These are phyloP conservation scores for Yamadazyma trypodendri DNA, from an alignment of 1,139 yeast species.

Conservation along the genomic window DNA sequence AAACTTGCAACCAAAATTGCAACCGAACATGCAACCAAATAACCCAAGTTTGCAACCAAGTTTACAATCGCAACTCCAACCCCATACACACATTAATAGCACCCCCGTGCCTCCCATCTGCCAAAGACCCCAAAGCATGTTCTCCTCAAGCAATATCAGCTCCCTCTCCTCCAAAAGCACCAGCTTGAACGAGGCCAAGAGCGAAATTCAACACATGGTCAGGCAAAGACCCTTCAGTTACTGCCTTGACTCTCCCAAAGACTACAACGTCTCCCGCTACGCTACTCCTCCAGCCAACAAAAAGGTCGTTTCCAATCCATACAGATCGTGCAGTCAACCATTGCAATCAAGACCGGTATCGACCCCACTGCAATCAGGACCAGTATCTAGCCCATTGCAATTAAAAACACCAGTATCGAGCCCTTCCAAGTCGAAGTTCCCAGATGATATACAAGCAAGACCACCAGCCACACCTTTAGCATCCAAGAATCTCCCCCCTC, in stretches of 20 bases:
- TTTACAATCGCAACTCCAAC: too few species aligned
- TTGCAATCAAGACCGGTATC: neutral
- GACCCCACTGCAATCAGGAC: neutral
- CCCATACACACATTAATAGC: constrained; percentile 1
- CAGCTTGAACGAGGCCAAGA: constrained; percentile 17
- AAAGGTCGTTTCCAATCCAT: constrained; percentile 8
- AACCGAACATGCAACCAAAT: too few species aligned
- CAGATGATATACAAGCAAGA: too few species aligned
- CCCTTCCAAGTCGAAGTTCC: too few species aligned
- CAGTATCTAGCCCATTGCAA: neutral
- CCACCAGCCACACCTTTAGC: too few species aligned
- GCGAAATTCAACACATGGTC: constrained; percentile 22
- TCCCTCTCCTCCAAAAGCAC: constrained; percentile 9
- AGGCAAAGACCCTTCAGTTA: constrained; percentile 32
- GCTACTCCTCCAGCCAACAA: constrained; percentile 15
- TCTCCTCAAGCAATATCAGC: constrained; percentile 11
- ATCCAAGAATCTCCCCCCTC: constrained; percentile 4
- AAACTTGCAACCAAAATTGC: constrained; percentile 1
- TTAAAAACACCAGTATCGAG: neutral
- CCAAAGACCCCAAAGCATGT: constrained; percentile 12
- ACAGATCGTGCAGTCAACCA: constrained; percentile 4
- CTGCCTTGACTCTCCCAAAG: constrained; percentile 33
- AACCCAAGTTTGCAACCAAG: too few species aligned
- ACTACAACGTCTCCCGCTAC: constrained; percentile 34
- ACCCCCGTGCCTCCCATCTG: constrained; percentile 1